Base-by-base conservation (phyloP, 1,284 basidiomycete genomes). In the Somion occarium region DNA sequence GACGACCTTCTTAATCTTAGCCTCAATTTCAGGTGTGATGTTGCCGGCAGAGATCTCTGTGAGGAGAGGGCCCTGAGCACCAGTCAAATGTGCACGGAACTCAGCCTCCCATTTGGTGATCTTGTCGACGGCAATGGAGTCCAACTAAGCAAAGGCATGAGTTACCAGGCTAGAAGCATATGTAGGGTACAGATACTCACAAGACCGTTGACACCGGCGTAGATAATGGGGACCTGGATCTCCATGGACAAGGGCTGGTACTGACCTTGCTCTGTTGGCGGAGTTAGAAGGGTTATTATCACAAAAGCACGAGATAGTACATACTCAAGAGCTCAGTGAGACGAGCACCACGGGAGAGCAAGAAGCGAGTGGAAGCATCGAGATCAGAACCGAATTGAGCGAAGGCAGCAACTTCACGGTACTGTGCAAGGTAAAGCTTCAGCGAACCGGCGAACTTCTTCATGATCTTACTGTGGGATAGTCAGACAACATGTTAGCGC, bases 371-470 rank as follows among this genome's bases (percentile, higher is more conserved):
- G 38, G 96, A 97, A 56, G 96, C 94, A 79, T 98, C 96, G 67
- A 99, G 90, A 77, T 98, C 96, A 64, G 96, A 99, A 85, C 96
- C 96, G 82, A 99, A 99, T 73, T 98, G 96, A 56, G 96, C 96
- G 70, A 97, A 96, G 59, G 96, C 96, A 62, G 96, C 96, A 61
- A 99, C 94, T 82, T 99, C 96, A 91, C 96, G 95, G 83, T 98
- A 99, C 74, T 99, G 96, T 49, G 96, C 96, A 61, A 99, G 92
- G 85, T 98, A 98, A 50, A 99, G 85, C 82, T 99, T 99, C 67
- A 98, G 87, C 59, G 95, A 98, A 85, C 96, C 96, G 64, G 96
- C 95, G 66, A 98, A 98, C 79, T 97, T 93, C 90, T 98, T 99
- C 94, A 98, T 97, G 77, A 97, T 93, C 81, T 96, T 93, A 67